These are phyloP conservation scores for Acorus calamus DNA, from an alignment of 106 monocot genomes.

Conservation along the genomic window DNA sequence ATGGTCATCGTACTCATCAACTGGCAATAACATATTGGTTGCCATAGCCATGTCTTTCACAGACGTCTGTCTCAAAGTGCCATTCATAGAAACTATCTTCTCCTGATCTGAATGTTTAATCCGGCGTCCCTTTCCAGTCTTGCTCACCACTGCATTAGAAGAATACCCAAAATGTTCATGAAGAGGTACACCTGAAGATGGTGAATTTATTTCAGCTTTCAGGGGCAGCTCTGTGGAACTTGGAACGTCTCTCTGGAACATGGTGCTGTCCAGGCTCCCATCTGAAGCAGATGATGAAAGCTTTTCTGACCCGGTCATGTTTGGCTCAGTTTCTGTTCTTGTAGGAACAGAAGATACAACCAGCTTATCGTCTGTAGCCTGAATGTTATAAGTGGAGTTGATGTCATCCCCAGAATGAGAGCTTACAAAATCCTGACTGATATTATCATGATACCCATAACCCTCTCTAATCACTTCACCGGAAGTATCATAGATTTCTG, in stretches of 20 bases:
- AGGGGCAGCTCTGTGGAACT: constrained; percentile 37
- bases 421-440: constrained; percentile 8
- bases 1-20: constrained; percentile 49
- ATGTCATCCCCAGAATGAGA: constrained; percentile 24
- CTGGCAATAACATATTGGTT: constrained; percentile 43
- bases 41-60: constrained; percentile 59
- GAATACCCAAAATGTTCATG: constrained; percentile 55
- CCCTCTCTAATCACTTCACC: constrained; percentile 8
- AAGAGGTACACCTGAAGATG: constrained; percentile 53
- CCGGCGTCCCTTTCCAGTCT: constrained; percentile 55
- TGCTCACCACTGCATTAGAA: constrained; percentile 33
- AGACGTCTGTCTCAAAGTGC: constrained; percentile 55
- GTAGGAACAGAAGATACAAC: constrained; percentile 36
- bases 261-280: constrained; percentile 29
- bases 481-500: constrained; percentile 9
- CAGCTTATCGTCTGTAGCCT: constrained; percentile 41
- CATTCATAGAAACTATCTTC: constrained; percentile 32
- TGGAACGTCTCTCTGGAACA: constrained; percentile 35
- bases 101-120: constrained; percentile 80
- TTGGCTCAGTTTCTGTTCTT: constrained; percentile 35
- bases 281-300: constrained; percentile 30
- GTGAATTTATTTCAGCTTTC: constrained; percentile 24
- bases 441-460: constrained; percentile 1
- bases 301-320: constrained; percentile 42
- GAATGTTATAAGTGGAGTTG: constrained; percentile 16